These are phyloP conservation scores for Hypoxylon cercidicola DNA, from an alignment of 495 filamentous ascomycete species.

Conservation along the genomic window DNA sequence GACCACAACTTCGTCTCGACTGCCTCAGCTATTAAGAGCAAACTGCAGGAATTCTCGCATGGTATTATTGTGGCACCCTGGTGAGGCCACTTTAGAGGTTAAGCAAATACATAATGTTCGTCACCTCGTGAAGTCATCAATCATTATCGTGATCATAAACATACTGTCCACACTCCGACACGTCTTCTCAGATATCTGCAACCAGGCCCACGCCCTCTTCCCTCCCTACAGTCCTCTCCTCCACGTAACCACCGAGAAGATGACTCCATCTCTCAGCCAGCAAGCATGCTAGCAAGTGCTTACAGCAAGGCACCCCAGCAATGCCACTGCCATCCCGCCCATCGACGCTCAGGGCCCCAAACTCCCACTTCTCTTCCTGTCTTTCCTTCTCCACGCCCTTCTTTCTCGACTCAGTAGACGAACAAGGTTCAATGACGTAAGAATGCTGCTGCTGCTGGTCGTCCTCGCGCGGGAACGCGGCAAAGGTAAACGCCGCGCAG, in stretches of 20 bases:
- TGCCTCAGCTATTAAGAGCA: not conserved
- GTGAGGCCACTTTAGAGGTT: not conserved
- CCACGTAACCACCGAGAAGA: conserved; percentile 65
- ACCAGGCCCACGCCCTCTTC: conserved; percentile 83
- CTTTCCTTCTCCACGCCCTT: not conserved
- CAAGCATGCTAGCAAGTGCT: conserved; percentile 88
- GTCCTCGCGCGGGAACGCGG: conserved; percentile 63
- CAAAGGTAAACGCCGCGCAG: conserved; percentile 83
- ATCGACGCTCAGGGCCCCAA: conserved; percentile 52
- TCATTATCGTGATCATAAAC: not conserved
- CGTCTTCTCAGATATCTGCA: conserved; percentile 63
- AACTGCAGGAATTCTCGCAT: not conserved
- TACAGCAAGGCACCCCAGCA: conserved; percentile 72
- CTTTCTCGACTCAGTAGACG: not conserved
- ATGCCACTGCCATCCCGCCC: conserved; percentile 41
- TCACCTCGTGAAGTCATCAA: conserved; percentile 15
- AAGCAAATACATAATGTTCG: conserved; percentile 7
- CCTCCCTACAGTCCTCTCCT: conserved; percentile 61
- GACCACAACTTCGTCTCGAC: conserved; percentile 7
- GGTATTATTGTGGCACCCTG: not conserved
- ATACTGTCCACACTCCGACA: not conserved
- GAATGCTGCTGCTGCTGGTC: not conserved
- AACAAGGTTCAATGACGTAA: not conserved
- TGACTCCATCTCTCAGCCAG: conserved; percentile 72
- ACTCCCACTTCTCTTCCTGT: conserved; percentile 43